These are phyloP conservation scores for Laetiporus sulphureus DNA, from an alignment of 1,284 basidiomycete species.

Conservation along the genomic window DNA sequence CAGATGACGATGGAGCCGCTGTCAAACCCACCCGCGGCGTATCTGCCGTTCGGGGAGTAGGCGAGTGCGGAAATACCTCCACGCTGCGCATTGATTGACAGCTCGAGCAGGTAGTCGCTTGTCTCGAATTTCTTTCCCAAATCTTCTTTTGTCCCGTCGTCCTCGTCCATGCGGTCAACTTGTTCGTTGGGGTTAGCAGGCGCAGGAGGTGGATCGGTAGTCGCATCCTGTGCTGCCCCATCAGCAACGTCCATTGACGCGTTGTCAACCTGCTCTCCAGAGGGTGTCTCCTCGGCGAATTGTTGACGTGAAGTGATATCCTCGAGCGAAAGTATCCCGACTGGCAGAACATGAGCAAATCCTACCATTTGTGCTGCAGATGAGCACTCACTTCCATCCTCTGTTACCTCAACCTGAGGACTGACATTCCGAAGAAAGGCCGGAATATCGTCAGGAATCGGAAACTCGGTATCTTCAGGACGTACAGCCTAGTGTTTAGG, in stretches of 20 bases:
- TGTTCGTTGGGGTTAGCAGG: no score
- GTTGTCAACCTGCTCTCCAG: neutral
- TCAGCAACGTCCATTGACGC: neutral
- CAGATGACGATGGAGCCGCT: conserved; percentile 19
- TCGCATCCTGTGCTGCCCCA: no score
- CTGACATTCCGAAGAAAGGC: conserved; percentile 9
- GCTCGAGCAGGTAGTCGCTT: neutral
- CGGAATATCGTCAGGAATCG: conserved; percentile 16
- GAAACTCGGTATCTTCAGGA: no score
- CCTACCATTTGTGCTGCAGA: neutral
- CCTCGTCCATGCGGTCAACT: no score
- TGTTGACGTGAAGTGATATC: neutral
- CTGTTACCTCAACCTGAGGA: conserved; percentile 17
- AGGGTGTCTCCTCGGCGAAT: neutral
- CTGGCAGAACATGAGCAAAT: no score
- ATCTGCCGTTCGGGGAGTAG: neutral
- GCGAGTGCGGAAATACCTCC: neutral
- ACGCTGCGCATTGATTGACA: neutral
- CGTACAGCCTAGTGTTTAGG: no score
- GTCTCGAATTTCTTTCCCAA: no score
- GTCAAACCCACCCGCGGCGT: conserved; percentile 10
- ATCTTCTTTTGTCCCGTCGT: no score
- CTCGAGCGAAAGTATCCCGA: conserved; percentile 10
- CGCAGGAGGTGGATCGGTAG: no score
- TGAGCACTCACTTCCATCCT: conserved; percentile 13